phyloP scores from a whole-genome alignment of 2,329 filamentous ascomycete genomes.

The Aspergillus piperis region DNA sequence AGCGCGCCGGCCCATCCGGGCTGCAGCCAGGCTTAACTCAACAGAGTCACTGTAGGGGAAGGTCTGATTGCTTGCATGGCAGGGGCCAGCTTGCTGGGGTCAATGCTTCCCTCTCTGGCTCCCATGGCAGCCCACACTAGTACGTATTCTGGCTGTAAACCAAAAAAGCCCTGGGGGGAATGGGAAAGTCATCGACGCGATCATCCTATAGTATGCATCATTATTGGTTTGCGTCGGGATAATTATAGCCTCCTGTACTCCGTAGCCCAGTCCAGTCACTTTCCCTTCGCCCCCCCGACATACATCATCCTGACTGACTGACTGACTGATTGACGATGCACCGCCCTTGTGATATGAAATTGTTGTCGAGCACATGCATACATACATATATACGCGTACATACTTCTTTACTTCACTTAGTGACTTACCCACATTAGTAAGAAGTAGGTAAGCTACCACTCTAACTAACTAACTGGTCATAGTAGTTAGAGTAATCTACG shows the following conservation, averaged over 20 bases:
- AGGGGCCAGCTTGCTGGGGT: neutral
- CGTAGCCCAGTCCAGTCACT: neutral
- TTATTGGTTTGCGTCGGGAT: neutral
- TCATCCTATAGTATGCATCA: neutral
- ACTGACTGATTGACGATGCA: too few species aligned
- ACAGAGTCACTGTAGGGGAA: neutral
- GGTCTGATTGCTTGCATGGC: conserved; percentile 1
- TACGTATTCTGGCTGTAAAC: neutral
- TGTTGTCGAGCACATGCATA: too few species aligned
- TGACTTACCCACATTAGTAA: too few species aligned
- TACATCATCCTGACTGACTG: too few species aligned
- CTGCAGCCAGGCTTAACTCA: neutral
- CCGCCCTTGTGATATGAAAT: too few species aligned
- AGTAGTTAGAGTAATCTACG: neutral
- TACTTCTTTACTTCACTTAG: too few species aligned
- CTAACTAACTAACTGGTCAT: too few species aligned
- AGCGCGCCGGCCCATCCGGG: conserved; percentile 1
- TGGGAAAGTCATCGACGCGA: neutral
- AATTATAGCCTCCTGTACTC: neutral
- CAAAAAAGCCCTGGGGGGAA: neutral
- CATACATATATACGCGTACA: too few species aligned
- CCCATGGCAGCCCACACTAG: neutral
- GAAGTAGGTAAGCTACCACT: too few species aligned
- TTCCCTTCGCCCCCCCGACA: too few species aligned
- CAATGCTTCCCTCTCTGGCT: neutral